Conservation (phyloP, 2,329 filamentous ascomycete genomes). For the Sordariomycetes sp. region DNA sequence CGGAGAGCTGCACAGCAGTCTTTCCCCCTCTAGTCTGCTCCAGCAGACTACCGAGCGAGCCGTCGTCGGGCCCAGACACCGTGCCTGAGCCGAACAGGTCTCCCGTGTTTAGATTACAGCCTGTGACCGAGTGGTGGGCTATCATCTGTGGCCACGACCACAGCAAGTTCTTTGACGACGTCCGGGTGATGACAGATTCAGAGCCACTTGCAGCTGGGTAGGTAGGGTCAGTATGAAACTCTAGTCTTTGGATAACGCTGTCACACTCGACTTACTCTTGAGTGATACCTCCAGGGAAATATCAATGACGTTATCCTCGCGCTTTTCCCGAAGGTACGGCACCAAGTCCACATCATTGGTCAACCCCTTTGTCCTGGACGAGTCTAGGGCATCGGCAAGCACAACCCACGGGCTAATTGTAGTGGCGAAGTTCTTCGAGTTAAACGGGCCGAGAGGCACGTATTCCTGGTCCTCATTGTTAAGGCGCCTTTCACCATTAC, state of each 20-base stretch:
- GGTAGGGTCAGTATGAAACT: too few relatives aligned
- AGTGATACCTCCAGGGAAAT: conserved; percentile 25
- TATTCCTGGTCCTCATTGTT: too few relatives aligned
- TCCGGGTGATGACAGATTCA: conserved; percentile 16
- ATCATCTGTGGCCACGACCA: conserved; percentile 82
- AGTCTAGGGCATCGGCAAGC: conserved; percentile 36
- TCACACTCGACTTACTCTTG: conserved; percentile 16
- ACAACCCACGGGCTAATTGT: conserved; percentile 47
- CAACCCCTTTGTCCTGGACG: conserved; percentile 3
- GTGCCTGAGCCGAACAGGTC: conserved; percentile 73
- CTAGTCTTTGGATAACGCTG: not conserved
- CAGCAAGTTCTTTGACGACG: conserved; percentile 39
- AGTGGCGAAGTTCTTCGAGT: conserved; percentile 45
- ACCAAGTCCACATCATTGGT: conserved; percentile 22
- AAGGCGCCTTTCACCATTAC: too few relatives aligned
- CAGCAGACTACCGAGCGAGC: conserved; percentile 58
- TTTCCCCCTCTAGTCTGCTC: conserved; percentile 66
- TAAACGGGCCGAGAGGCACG: conserved; percentile 45
- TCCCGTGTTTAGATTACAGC: conserved; percentile 63
- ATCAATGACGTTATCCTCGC: conserved; percentile 21
- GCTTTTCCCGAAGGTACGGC: conserved; percentile 44
- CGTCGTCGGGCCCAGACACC: conserved; percentile 53
- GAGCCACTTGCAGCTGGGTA: too few relatives aligned
- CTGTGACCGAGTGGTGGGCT: conserved; percentile 67
- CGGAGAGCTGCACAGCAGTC: conserved; percentile 45